Conservation (phyloP, 129 eudicot species). For the Arctium minus region DNA sequence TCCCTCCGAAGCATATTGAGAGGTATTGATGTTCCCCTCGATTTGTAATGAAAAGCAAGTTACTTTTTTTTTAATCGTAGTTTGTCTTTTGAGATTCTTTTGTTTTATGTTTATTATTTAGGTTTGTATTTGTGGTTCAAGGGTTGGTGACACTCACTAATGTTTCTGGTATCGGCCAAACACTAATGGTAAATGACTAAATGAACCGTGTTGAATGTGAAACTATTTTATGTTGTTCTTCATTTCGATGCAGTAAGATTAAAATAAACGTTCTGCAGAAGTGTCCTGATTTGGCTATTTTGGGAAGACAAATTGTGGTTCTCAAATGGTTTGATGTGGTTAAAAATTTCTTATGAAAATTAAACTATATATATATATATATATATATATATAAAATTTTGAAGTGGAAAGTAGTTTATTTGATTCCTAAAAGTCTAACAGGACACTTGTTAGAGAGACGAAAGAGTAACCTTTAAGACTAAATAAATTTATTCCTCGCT, state of each 20-base stretch:
- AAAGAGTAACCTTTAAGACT: not conserved
- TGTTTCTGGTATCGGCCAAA: conserved; percentile 43
- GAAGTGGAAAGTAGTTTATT: too few relatives aligned
- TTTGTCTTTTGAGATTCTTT: not conserved
- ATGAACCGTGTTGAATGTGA: conserved; percentile 1
- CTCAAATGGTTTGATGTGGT: too few relatives aligned
- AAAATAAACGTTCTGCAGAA: not conserved
- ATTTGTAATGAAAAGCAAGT: not conserved
- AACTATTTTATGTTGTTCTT: not conserved
- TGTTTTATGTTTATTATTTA: conserved; percentile 29
- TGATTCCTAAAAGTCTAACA: too few relatives aligned
- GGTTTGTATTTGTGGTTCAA: conserved; percentile 84
- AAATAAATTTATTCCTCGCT: not conserved
- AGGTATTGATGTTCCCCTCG: conserved; percentile 40
- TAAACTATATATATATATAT: too few relatives aligned
- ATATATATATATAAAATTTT: too few relatives aligned
- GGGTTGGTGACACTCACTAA: conserved; percentile 58
- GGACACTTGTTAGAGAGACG: too few relatives aligned
- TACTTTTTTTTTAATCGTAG: not conserved
- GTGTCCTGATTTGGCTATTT: too few relatives aligned
- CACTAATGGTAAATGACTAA: conserved; percentile 42
- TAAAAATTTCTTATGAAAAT: too few relatives aligned
- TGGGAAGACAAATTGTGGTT: too few relatives aligned
- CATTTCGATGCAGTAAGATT: conserved; percentile 2
- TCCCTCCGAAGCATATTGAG: conserved; percentile 68